phyloP scores from a whole-genome alignment of 164 flowering plant species.

The Stephania yunnanensis region DNA sequence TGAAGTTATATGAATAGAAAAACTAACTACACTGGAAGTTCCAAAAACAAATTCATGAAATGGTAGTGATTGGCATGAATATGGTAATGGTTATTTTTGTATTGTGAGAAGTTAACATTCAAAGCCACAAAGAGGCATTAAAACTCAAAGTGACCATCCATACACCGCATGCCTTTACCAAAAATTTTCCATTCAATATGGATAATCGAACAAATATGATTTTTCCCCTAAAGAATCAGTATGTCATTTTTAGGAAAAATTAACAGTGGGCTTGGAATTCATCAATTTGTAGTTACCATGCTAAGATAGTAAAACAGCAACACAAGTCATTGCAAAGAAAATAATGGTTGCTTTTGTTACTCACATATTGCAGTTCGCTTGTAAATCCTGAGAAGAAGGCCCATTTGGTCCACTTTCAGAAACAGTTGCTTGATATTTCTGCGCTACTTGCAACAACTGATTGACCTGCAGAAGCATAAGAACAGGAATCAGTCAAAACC shows the following conservation, averaged over 20 bases:
- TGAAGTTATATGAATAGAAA: too few relatives aligned
- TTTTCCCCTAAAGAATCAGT: too few relatives aligned
- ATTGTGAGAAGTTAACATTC: too few relatives aligned
- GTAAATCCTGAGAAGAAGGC: conserved; percentile 26
- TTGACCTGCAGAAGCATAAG: conserved; percentile 27
- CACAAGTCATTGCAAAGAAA: background rate
- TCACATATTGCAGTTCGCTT: conserved; percentile 29
- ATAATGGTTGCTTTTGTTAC: conserved; percentile 10
- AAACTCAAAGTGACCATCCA: too few relatives aligned
- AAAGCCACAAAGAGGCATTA: background rate
- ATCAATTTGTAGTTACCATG: background rate
- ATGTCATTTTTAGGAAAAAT: background rate
- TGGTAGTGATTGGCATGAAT: too few relatives aligned
- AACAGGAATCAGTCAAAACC: background rate
- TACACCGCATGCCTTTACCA: background rate
- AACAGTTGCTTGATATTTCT: conserved; percentile 30
- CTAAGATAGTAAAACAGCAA: background rate
- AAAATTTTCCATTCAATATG: too few relatives aligned
- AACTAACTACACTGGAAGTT: too few relatives aligned
- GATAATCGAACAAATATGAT: too few relatives aligned
- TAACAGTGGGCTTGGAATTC: background rate
- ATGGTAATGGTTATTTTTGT: too few relatives aligned
- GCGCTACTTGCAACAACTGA: conserved; percentile 32
- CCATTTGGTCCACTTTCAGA: conserved; percentile 27
- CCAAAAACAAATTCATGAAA: too few relatives aligned